Conservation (phyloP, 2,329 filamentous ascomycete genomes). For the Aspergillus fumigatus region DNA sequence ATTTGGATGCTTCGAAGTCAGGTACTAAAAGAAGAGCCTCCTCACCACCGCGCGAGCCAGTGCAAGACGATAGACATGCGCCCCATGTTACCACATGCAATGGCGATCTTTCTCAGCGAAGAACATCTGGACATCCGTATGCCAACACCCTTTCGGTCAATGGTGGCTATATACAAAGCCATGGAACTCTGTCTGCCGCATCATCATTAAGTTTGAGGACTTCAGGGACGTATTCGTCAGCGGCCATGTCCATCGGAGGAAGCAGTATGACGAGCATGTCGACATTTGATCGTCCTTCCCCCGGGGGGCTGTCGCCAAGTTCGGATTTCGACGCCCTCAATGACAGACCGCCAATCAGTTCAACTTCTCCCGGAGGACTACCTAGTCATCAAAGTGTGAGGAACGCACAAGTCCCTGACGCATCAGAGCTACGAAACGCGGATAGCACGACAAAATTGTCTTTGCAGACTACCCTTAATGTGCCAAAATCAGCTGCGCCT, state of each 20-base stretch:
- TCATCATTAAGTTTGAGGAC: slow-evolving; percentile 59
- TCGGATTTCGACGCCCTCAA: slow-evolving; percentile 52
- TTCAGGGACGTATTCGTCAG: slow-evolving; percentile 58
- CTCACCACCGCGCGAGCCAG: slow-evolving; percentile 55
- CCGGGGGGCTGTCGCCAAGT: slow-evolving; percentile 55
- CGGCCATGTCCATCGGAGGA: slow-evolving; percentile 53
- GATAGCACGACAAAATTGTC: slow-evolving; percentile 46
- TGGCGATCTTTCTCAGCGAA: slow-evolving; percentile 52
- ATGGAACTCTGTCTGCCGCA: slow-evolving; percentile 61
- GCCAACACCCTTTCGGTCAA: slow-evolving; percentile 52
- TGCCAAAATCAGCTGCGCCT: slow-evolving; percentile 30
- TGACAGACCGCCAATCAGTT: slow-evolving; percentile 46
- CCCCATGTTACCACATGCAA: slow-evolving; percentile 37
- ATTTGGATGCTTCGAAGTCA: slow-evolving; percentile 40
- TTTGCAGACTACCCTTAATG: slow-evolving; percentile 29
- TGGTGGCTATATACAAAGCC: slow-evolving; percentile 51
- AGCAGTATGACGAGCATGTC: slow-evolving; percentile 64
- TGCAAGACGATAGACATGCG: slow-evolving; percentile 31
- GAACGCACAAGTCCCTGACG: slow-evolving; percentile 30
- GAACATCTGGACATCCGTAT: slow-evolving; percentile 51
- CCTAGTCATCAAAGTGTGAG: slow-evolving; percentile 34
- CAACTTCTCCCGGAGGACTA: slow-evolving; percentile 46
- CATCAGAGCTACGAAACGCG: slow-evolving; percentile 38
- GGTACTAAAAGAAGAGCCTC: slow-evolving; percentile 63
- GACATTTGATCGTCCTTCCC: slow-evolving; percentile 58